Conservation (phyloP, 192 early-diverging fungal species). For the Umbelopsis vinacea region DNA sequence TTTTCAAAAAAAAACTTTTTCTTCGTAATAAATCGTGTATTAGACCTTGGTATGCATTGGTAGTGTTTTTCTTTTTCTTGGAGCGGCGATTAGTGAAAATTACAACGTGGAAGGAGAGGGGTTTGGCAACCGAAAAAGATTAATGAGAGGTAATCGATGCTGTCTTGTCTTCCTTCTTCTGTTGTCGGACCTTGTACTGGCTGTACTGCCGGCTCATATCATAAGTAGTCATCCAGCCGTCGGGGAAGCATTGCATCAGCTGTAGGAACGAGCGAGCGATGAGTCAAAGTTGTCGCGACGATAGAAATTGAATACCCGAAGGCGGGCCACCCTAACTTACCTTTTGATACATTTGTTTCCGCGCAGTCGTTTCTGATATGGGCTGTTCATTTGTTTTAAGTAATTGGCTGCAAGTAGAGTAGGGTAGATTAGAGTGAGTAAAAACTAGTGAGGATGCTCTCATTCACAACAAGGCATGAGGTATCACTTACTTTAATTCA, state of each 20-base stretch:
- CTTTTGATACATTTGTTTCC: conserved; percentile 54
- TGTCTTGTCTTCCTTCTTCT: conserved; percentile 37
- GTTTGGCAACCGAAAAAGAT: neutral
- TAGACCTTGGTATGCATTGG: conserved; percentile 6
- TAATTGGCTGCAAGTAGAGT: conserved; percentile 19
- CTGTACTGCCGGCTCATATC: conserved; percentile 60
- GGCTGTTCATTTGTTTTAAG: conserved; percentile 21
- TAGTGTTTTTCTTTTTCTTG: neutral
- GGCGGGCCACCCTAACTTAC: conserved; percentile 43
- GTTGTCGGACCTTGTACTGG: conserved; percentile 46
- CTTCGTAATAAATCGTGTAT: neutral
- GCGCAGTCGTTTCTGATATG: conserved; percentile 44
- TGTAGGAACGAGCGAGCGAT: conserved; percentile 24
- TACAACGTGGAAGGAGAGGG: neutral
- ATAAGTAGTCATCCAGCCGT: conserved; percentile 57
- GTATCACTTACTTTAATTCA: conserved; percentile 28
- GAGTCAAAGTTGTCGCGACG: too few species aligned
- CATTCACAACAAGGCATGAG: neutral
- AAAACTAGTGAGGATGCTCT: neutral
- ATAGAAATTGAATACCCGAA: neutral
- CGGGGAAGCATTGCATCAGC: conserved; percentile 51
- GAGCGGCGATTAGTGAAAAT: conserved; percentile 4
- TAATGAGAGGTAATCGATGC: conserved; percentile 1
- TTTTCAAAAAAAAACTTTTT: neutral
- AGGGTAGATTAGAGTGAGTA: neutral